phyloP scores from a whole-genome alignment of 306 rosid species.

The Ormosia semicastrata region DNA sequence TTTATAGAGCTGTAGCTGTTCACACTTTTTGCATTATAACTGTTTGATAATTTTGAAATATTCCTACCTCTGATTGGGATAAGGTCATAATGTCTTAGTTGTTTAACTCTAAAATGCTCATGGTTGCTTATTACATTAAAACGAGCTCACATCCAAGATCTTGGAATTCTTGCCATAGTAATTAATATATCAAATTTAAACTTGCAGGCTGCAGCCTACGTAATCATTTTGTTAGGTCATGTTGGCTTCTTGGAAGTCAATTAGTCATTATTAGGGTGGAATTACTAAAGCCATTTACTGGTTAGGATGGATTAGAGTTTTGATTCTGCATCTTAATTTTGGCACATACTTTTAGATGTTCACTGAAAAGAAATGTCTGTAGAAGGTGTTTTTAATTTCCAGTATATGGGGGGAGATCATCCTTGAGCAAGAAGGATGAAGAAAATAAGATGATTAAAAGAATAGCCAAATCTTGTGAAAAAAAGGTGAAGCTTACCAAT shows the following conservation, averaged over 20 bases:
- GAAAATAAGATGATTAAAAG: not conserved
- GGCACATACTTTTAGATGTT: not conserved
- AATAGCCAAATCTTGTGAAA: not conserved
- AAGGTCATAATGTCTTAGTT: not conserved
- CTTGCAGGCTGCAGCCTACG: not conserved
- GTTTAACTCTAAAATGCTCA: not conserved
- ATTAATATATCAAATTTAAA: conserved; percentile 7
- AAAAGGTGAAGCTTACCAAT: conserved; percentile 2
- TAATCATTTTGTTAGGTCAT: not conserved
- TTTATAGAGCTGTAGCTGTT: not conserved
- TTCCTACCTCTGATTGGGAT: not conserved
- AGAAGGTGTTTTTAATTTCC: conserved; percentile 7
- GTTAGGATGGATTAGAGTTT: conserved; percentile 3
- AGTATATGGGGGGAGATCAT: not conserved
- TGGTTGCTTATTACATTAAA: not conserved
- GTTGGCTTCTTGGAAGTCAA: conserved; percentile 4
- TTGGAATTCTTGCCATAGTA: not conserved
- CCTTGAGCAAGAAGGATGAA: conserved; percentile 5
- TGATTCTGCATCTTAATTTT: conserved; percentile 1
- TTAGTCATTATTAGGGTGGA: not conserved
- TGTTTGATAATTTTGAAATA: not conserved
- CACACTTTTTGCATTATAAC: not conserved
- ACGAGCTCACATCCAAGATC: not conserved
- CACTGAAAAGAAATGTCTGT: not conserved
- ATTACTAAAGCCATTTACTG: not conserved